Evolutionary conservation across 768 basidiomycete species (phyloP), one percentile per base, ranked within the genome.

Genomic region (Calocybe indica): DNA sequence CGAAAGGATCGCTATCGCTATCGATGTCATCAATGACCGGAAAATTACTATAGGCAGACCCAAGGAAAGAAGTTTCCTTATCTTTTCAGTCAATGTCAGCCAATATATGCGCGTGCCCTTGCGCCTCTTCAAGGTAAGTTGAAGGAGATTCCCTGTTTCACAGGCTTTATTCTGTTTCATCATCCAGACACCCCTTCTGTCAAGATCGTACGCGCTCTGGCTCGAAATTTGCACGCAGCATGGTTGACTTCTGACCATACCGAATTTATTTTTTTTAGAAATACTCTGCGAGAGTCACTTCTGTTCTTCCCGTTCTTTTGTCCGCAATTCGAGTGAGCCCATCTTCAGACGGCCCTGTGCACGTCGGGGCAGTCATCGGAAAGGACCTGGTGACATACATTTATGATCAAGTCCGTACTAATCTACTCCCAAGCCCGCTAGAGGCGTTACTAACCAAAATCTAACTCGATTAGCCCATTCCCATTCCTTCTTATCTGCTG

Each of bases 61-160:
- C 88, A 89, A 50, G 91, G 91, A 6, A 91, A 91, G 54, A 68
- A 70, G 13, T 86, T 88, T 60, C 85, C 90, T 0, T 96, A 87
- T 66, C 64, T 97, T 11, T 97, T 93, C 70, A 92, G 89, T 50
- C 94, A 96, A 58, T 90, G 87, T 58, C 92, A 96, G 54, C 90
- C 94, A 3, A 95, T 93, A 55, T 85, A 94, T 59, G 88, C 88
- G 2, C 80, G 93, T 29, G 76, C 83, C 3, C 64, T 95, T 37
- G 76, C 79, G 0, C 93, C 92, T 2, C 58, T 91, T 48, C 92
- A 94, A 76, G 86, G 86, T 80, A 37, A 30, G 34, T 43, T 40
- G 13, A 5, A 5, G 10, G 14, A 6, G 46, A 14, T 1, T 30
- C 31, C 31, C 6, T 52, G 2, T 5, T 43, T n/a, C 28, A 44